Evolutionary conservation across 306 rosid species (phyloP).

Genomic region (Quercus bicolor): DNA sequence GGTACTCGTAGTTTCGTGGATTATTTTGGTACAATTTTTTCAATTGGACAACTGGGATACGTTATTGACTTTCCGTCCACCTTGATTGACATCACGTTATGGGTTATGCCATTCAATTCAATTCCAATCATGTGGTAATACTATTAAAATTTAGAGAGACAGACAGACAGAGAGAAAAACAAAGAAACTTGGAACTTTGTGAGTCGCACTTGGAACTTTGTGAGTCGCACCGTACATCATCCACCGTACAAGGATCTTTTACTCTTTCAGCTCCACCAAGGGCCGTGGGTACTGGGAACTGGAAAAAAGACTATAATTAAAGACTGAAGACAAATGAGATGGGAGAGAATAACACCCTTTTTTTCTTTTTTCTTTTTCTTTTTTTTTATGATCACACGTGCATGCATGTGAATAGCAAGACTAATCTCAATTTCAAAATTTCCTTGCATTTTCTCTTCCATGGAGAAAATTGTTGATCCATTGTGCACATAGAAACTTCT

Average conservation of each 20-base stretch:
- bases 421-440: background rate
- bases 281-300: no score
- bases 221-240: conserved; percentile 57
- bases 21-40: conserved; percentile 7
- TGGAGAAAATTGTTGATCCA: background rate
- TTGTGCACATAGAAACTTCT: background rate
- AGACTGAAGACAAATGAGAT: no score
- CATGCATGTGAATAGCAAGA: conserved; percentile 44
- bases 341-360: background rate
- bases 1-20: conserved; percentile 3
- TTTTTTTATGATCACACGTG: conserved; percentile 33
- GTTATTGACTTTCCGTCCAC: conserved; percentile 38
- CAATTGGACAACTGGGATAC: conserved; percentile 37
- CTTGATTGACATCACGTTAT: conserved; percentile 24
- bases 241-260: conserved; percentile 61
- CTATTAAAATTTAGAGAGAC: background rate
- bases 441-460: background rate
- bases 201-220: conserved; percentile 27
- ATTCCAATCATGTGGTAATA: conserved; percentile 41
- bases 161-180: no score
- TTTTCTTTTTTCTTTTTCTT: background rate
- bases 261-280: conserved; percentile 20
- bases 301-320: no score
- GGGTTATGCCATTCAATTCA: background rate
- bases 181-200: conserved; percentile 32